phyloP scores from a whole-genome alignment of 139 green algal genomes.

The Chlamydomonas applanata region DNA sequence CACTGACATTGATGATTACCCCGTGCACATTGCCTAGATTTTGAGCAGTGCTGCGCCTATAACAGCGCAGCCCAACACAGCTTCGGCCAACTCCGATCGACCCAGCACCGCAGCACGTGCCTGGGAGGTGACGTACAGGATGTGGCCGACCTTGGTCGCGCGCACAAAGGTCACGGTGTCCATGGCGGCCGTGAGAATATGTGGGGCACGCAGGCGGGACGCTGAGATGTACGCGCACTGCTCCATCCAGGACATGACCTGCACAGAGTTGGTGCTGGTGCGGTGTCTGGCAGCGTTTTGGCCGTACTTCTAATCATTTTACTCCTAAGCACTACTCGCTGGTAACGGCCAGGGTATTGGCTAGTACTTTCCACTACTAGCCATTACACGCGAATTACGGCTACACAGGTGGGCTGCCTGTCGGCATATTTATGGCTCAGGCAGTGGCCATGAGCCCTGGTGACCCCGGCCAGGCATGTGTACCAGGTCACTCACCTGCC shows the following conservation, averaged over 20 bases:
- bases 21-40: too few relatives aligned
- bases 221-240: constrained; percentile 78
- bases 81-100: neutral
- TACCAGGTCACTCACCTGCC: constrained; percentile 47
- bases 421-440: neutral
- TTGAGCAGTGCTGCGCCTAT: neutral
- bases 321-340: too few relatives aligned
- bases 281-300: too few relatives aligned
- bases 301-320: too few relatives aligned
- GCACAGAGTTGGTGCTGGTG: too few relatives aligned
- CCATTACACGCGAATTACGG: too few relatives aligned
- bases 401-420: neutral
- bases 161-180: constrained; percentile 68
- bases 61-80: neutral
- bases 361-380: too few relatives aligned
- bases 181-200: constrained; percentile 73
- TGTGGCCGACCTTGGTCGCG: constrained; percentile 72
- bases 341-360: too few relatives aligned
- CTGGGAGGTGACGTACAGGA: constrained; percentile 76
- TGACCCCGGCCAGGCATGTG: neutral
- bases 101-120: constrained; percentile 1
- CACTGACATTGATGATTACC: neutral
- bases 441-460: neutral
- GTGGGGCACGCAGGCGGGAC: constrained; percentile 57
- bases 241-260: constrained; percentile 73